Evolutionary conservation across 257 asterid genomes (phyloP), one percentile per base, ranked within the genome.

Genomic region (Penstemon eatonii): DNA sequence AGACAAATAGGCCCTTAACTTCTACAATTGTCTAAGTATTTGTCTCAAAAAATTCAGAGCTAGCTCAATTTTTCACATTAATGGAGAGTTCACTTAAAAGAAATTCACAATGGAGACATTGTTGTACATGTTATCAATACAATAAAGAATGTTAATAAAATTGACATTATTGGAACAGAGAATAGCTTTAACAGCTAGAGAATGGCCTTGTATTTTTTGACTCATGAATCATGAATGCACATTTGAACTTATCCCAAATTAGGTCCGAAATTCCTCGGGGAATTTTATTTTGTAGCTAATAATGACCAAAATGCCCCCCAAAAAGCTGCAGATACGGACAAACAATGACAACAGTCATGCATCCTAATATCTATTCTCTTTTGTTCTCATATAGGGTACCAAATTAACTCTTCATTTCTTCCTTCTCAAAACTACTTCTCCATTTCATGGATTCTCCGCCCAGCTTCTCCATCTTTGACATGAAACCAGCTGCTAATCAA

Each of bases 251-350:
- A 72, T 77, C 76, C 70, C 76, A 46, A 18, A 40, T 56, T 54
- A 47, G 76, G 63, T 61, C 43, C 47, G 5, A 40, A 58, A 12
- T 46, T 56, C 56, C 68, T 70, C 54, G 67, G 60, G 68, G 77
- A 57, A 37, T 45, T 7, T 25, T 25, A 25, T 25, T 25, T 25
- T 25, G 3, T 25, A 25, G 33, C 2, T 25, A 2, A 25, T 66
- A 81, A 74, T 60, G 85, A 81, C 83, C 52, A 76, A 79, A 79
- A 13, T 75, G 76, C 40, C 81, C 85, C 57, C 75, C 62, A 67
- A 70, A 76, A 81, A 71, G 85, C 85, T 61, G 82, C 86, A 85
- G 18, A 82, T 82, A 71, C 54, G 49, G 83, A 82, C 95, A 87
- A 85, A 83, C 43, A 4, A 46, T 63, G 76, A 70, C 81, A 74